Conservation (phyloP, 192 early-diverging fungal genomes). For the Umbelopsis isabellina region DNA sequence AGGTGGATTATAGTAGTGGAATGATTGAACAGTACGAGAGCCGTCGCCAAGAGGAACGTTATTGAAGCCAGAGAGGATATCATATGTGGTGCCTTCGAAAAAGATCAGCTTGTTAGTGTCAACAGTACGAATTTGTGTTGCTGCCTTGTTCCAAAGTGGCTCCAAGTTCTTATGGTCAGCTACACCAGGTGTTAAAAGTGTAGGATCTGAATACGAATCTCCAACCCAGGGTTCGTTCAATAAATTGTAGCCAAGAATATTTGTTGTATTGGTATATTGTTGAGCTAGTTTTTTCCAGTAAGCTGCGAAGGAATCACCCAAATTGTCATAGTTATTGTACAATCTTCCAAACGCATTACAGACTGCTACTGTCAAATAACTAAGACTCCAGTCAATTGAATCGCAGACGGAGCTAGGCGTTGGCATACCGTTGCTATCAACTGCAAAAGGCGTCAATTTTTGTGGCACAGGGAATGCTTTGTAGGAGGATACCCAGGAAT, state of each 20-base stretch:
- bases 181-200: constrained; percentile 47
- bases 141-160: constrained; percentile 54
- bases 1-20: constrained; percentile 58
- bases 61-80: constrained; percentile 46
- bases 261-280: constrained; percentile 47
- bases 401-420: constrained; percentile 34
- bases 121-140: constrained; percentile 50
- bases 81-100: constrained; percentile 61
- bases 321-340: constrained; percentile 58
- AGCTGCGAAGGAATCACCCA: constrained; percentile 56
- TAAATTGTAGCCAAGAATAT: constrained; percentile 66
- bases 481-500: constrained; percentile 40
- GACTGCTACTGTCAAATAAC: constrained; percentile 47
- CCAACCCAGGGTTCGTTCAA: constrained; percentile 68
- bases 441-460: constrained; percentile 41
- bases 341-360: constrained; percentile 54
- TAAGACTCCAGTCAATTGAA: constrained; percentile 46
- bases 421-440: constrained; percentile 45
- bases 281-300: constrained; percentile 61
- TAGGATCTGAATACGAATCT: constrained; percentile 46
- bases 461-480: constrained; percentile 41
- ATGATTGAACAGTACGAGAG: constrained; percentile 51
- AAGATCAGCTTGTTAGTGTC: constrained; percentile 56
- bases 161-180: constrained; percentile 51
- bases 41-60: constrained; percentile 55